phyloP scores from a whole-genome alignment of 192 early-diverging fungal species.

The Diversispora epigaea region DNA sequence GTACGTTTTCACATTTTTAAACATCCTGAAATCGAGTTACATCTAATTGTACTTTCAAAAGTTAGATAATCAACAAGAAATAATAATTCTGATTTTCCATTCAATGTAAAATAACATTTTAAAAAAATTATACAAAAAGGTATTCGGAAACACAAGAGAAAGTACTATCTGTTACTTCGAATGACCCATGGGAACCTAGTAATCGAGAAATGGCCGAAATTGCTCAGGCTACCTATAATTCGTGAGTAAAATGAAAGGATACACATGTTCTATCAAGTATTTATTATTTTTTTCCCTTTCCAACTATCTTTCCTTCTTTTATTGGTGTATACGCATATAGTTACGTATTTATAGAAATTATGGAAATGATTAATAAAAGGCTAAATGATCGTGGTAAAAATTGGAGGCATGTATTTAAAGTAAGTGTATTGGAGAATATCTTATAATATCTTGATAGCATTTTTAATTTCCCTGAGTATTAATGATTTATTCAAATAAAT shows the following conservation, averaged over 20 bases:
- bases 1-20: not conserved
- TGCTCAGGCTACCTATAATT: slow-evolving; percentile 77
- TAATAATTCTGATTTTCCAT: not conserved
- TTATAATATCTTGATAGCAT: no score
- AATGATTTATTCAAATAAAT: no score
- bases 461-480: no score
- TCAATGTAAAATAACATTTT: not conserved
- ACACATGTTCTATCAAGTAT: not conserved
- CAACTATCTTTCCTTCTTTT: no score
- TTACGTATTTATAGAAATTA: slow-evolving; percentile 90
- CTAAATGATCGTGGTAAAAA: no score
- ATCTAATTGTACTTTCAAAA: no score
- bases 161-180: slow-evolving; percentile 80
- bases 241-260: slow-evolving; percentile 55
- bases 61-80: not conserved
- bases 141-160: slow-evolving; percentile 92
- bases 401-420: no score
- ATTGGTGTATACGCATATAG: slow-evolving; percentile 45
- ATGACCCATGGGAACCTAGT: slow-evolving; percentile 75
- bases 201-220: slow-evolving; percentile 80
- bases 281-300: not conserved
- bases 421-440: no score
- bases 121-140: slow-evolving; percentile 69
- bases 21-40: not conserved
- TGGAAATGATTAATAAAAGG: no score